Evolutionary conservation across 805 yeast genomes (phyloP), one percentile per base, ranked within the genome.

Genomic region (Myxozyma udenii): DNA sequence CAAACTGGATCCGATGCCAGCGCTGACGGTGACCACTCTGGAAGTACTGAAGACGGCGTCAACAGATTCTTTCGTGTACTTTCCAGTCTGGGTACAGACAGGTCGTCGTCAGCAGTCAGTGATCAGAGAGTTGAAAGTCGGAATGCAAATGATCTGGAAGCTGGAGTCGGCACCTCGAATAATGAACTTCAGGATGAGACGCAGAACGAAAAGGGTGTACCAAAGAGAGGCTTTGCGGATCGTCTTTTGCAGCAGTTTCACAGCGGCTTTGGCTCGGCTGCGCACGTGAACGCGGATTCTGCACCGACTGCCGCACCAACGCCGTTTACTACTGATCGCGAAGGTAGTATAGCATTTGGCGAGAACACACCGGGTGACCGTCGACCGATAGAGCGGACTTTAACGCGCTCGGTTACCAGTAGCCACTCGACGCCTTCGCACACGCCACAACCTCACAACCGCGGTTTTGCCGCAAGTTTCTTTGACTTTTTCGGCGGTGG

Each of bases 401-500:
- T 35, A 18, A 18, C 39, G 11, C 7, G 5, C 21, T 14, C 39
- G 21, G 21, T 7, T 12, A 14, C 39, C 7, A 7, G 7, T 5
- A 16, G 6, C 7, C 19, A 16, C 11, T 35, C 19, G 21, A 35
- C 39, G 16, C 21, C 19, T 5, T 18, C 39, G 7, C 11, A 35
- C 6, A 12, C 12, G 9, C 33, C 9, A 28, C 33, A 28, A 23
- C 12, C 30, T 11, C 21, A 30, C 30, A 12, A 32, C 2, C 46
- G 28, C 2, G 40, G 51, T 23, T 19, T 50, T 3, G 40, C 48
- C 12, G 25, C 41, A 2, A 41, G 54, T 33, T 12, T 53, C 11
- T 18, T 33, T 19, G 42, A 48, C 7, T 21, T 47, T 19, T 18
- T 49, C 21, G 51, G 35, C 19, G 37, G 38, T n/a, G 50, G 50